These are phyloP conservation scores for Cetraspora pellucida DNA, from an alignment of 192 early-diverging fungal genomes.

Conservation along the genomic window DNA sequence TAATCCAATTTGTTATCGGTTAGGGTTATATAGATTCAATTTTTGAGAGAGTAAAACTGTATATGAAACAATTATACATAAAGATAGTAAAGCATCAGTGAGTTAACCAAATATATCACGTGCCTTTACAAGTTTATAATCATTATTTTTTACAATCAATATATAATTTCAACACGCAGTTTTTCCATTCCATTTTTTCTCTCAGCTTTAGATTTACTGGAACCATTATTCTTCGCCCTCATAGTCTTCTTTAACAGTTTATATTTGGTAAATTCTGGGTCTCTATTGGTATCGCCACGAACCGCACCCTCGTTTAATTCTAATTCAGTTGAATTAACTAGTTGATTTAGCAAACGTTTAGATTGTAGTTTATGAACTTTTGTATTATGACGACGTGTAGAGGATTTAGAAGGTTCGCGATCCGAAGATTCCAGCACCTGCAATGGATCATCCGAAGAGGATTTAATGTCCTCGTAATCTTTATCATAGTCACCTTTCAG, in stretches of 20 bases:
- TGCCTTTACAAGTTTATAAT: too few relatives aligned
- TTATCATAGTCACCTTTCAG: background rate
- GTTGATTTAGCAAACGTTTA: slow-evolving; percentile 6
- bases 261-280: slow-evolving; percentile 25
- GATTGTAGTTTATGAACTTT: slow-evolving; percentile 13
- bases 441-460: background rate
- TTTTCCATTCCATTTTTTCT: slow-evolving; percentile 14
- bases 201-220: background rate
- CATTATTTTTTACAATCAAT: too few relatives aligned
- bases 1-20: too few relatives aligned
- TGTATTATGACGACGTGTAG: slow-evolving; percentile 20
- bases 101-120: too few relatives aligned
- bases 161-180: slow-evolving; percentile 7
- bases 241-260: slow-evolving; percentile 28
- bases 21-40: too few relatives aligned
- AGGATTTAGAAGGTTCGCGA: background rate
- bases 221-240: background rate
- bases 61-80: too few relatives aligned
- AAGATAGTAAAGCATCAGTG: too few relatives aligned
- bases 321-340: background rate
- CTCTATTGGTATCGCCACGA: slow-evolving; percentile 27
- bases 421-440: background rate
- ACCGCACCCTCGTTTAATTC: slow-evolving; percentile 4
- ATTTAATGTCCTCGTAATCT: background rate
- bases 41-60: too few relatives aligned